These are phyloP conservation scores for Podila epicladia DNA, from an alignment of 192 early-diverging fungal species.

Conservation along the genomic window DNA sequence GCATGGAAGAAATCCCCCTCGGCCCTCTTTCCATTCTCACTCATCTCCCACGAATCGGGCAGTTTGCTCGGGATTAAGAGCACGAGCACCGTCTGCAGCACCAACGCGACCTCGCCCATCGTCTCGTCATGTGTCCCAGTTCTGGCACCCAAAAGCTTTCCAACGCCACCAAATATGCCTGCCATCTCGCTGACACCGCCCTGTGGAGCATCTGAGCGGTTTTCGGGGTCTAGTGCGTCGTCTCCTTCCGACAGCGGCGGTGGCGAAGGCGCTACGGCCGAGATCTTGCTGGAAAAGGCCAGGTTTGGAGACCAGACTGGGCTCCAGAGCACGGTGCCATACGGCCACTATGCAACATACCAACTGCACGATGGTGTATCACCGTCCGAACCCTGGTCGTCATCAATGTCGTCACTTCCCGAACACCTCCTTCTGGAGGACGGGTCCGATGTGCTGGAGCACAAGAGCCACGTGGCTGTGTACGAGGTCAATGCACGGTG, in stretches of 20 bases:
- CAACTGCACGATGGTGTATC: too few species aligned
- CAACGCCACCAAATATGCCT: background rate
- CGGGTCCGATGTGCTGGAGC: background rate
- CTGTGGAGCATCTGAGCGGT: background rate
- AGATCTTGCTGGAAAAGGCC: too few species aligned
- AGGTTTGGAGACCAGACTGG: too few species aligned
- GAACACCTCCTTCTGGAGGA: background rate
- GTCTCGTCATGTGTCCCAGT: conserved; percentile 23
- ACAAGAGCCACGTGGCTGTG: conserved; percentile 44
- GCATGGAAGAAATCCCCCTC: conserved; percentile 23
- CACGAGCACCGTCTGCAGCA: conserved; percentile 18
- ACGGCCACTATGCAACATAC: too few species aligned
- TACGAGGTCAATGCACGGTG: conserved; percentile 45
- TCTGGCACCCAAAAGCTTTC: background rate
- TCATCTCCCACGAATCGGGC: conserved; percentile 41
- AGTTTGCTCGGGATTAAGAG: conserved; percentile 25
- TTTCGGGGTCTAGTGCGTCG: background rate
- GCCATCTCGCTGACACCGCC: background rate
- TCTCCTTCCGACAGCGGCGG: background rate
- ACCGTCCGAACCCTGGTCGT: too few species aligned
- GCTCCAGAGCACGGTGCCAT: too few species aligned
- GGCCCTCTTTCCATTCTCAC: conserved; percentile 30
- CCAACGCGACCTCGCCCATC: conserved; percentile 16
- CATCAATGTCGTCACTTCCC: background rate
- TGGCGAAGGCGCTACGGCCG: too few species aligned